These are phyloP conservation scores for Helichrysum umbraculigerum DNA, from an alignment of 129 eudicot species.

Conservation along the genomic window DNA sequence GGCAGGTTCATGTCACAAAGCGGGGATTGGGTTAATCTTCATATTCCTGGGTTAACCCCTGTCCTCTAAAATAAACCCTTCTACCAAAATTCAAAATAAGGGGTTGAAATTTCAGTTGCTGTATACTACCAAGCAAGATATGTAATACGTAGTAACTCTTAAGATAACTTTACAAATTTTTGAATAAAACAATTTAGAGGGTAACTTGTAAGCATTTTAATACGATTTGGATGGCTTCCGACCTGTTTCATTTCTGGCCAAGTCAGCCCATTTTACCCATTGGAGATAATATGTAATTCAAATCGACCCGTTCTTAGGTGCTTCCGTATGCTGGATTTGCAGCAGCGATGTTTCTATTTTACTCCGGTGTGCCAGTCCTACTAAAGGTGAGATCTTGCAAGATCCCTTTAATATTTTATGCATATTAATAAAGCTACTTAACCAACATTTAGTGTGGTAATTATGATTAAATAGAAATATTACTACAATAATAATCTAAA, in stretches of 20 bases:
- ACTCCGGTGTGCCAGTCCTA: slow-evolving; percentile 72
- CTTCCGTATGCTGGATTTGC: slow-evolving; percentile 81
- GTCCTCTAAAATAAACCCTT: no score
- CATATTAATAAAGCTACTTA: no score
- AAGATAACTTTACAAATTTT: background rate
- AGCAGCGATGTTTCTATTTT: slow-evolving; percentile 84
- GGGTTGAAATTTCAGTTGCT: background rate
- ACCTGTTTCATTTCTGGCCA: background rate
- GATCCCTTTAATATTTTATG: slow-evolving; percentile 50
- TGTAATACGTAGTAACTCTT: background rate
- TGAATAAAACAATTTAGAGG: background rate
- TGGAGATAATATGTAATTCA: background rate
- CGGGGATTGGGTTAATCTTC: no score
- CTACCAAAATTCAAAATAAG: background rate
- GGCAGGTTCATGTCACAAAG: no score
- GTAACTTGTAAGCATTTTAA: background rate
- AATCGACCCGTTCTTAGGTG: slow-evolving; percentile 40
- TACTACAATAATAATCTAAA: background rate
- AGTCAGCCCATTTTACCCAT: slow-evolving; percentile 1
- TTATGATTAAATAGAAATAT: no score
- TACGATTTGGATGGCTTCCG: background rate
- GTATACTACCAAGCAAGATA: background rate
- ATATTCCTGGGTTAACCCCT: no score
- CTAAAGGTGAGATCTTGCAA: background rate
- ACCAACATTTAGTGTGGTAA: no score